phyloP scores from a whole-genome alignment of 805 yeast genomes.

The Dipodascus albidus region DNA sequence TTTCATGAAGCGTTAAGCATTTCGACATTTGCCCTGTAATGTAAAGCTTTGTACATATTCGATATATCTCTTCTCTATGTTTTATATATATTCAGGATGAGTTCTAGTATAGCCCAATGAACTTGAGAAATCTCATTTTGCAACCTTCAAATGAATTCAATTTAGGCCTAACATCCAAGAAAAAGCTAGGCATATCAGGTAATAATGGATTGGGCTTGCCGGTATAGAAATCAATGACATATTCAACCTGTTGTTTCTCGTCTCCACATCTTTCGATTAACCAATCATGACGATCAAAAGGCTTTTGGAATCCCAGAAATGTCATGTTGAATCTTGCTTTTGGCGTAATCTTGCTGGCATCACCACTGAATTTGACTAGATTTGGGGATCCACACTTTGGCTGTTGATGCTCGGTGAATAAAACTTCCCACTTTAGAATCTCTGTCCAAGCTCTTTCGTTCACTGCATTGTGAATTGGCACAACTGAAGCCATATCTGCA shows the following conservation, averaged over 20 bases:
- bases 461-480: constrained; percentile 88
- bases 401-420: constrained; percentile 15
- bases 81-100: neutral
- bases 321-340: constrained; percentile 61
- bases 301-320: constrained; percentile 55
- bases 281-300: constrained; percentile 98
- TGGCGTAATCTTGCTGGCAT: constrained; percentile 76
- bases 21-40: neutral
- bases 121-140: constrained; percentile 50
- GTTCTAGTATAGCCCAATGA: constrained; percentile 28
- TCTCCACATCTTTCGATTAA: constrained; percentile 69
- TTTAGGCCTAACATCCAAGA: constrained; percentile 87
- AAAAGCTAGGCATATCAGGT: constrained; percentile 49
- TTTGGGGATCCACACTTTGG: constrained; percentile 71
- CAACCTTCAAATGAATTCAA: constrained; percentile 72
- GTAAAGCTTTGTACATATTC: neutral
- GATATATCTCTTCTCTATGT: too few species aligned
- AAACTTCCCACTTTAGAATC: constrained; percentile 68
- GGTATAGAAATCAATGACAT: constrained; percentile 84
- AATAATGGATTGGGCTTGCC: constrained; percentile 38
- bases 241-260: constrained; percentile 45
- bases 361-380: constrained; percentile 80
- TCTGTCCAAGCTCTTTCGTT: constrained; percentile 89
- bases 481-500: constrained; percentile 76
- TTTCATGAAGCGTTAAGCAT: constrained; percentile 15